Evolutionary conservation across 768 basidiomycete species (phyloP).

Genomic region (Scleroderma bovista): DNA sequence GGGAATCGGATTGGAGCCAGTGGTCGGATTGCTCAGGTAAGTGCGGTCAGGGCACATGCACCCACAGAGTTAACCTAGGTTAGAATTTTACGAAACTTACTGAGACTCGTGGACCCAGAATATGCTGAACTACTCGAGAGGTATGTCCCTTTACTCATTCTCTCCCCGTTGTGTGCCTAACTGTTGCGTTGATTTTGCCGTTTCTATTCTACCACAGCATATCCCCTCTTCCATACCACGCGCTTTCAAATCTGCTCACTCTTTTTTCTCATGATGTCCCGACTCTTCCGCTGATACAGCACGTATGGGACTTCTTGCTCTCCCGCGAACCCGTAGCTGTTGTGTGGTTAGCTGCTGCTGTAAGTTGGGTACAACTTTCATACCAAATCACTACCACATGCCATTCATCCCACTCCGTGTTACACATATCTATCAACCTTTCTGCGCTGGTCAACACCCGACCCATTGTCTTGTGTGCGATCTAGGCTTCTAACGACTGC

Average conservation of each 20-base stretch:
- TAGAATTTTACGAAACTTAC: slow-evolving; percentile 37
- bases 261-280: slow-evolving; percentile 92
- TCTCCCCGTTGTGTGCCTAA: not conserved
- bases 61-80: not conserved
- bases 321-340: slow-evolving; percentile 74
- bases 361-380: slow-evolving; percentile 35
- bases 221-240: slow-evolving; percentile 82
- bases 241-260: slow-evolving; percentile 84
- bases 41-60: slow-evolving; percentile 2
- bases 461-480: no score
- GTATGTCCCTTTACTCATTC: slow-evolving; percentile 32
- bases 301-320: slow-evolving; percentile 87
- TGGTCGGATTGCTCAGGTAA: slow-evolving; percentile 74
- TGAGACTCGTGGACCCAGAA: slow-evolving; percentile 64
- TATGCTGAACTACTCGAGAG: slow-evolving; percentile 64
- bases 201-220: slow-evolving; percentile 35
- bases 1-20: slow-evolving; percentile 77
- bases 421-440: no score
- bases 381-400: not conserved
- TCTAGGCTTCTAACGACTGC: no score
- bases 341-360: slow-evolving; percentile 81
- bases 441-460: not conserved
- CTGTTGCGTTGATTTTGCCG: not conserved
- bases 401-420: no score
- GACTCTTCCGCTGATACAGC: slow-evolving; percentile 82